A percentile compares a stretch with the other conserved stretches of the same genome.
Evolutionary conservation across 2,329 filamentous ascomycete genomes (phyloP).

Genomic region (Periconia macrospinosa): DNA sequence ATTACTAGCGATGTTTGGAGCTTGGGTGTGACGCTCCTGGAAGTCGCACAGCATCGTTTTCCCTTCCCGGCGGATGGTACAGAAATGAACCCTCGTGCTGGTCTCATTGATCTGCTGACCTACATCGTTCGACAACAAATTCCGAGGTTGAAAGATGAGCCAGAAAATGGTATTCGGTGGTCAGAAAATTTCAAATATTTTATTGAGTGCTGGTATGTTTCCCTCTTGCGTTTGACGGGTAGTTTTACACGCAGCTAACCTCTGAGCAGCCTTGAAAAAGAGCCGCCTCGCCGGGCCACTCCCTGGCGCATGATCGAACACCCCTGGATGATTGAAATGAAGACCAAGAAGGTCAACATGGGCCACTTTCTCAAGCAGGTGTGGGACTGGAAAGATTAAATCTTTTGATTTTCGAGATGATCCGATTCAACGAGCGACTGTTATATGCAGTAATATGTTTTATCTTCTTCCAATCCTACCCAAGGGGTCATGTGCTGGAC

Average conservation of each 20-base stretch:
- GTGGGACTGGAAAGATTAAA: slow-evolving; percentile 88
- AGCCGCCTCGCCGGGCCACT: slow-evolving; percentile 80
- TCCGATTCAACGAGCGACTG: slow-evolving; percentile 13
- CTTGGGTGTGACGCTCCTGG: slow-evolving; percentile 91
- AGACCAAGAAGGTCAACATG: slow-evolving; percentile 96
- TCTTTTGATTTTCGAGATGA: not conserved
- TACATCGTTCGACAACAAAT: slow-evolving; percentile 97
- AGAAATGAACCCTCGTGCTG: slow-evolving; percentile 90
- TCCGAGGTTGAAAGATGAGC: slow-evolving; percentile 93
- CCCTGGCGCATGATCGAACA: slow-evolving; percentile 99
- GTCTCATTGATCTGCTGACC: slow-evolving; percentile 90
- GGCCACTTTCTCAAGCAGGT: slow-evolving; percentile 89
- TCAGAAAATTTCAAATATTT: slow-evolving; percentile 99
- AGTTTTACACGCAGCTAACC: no score
- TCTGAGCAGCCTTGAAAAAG: slow-evolving; percentile 82
- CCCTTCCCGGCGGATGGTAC: slow-evolving; percentile 96
- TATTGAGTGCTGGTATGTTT: slow-evolving; percentile 93
- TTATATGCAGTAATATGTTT: slow-evolving; percentile 17
- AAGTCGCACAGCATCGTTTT: slow-evolving; percentile 98
- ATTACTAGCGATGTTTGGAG: slow-evolving; percentile 99
- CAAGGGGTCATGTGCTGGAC: slow-evolving; percentile 39
- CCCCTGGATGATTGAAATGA: slow-evolving; percentile 98
- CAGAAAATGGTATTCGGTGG: slow-evolving; percentile 86
- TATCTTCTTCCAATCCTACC: slow-evolving; percentile 23
- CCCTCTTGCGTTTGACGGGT: not conserved